phyloP scores from a whole-genome alignment of 768 basidiomycete genomes.

The Podaxis sp. region DNA sequence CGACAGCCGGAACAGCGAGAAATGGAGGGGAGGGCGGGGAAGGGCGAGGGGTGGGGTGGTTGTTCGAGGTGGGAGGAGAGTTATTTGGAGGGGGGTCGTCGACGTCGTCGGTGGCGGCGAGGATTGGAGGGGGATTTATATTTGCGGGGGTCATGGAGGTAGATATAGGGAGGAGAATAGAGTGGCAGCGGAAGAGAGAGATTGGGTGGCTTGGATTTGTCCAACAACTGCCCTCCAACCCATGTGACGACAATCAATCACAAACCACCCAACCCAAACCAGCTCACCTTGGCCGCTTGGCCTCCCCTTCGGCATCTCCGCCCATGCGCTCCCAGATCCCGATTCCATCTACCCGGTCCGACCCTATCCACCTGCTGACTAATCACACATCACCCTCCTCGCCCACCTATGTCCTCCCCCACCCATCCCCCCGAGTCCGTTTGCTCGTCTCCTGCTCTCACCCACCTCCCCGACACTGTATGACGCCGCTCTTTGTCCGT shows the following conservation, averaged over 20 bases:
- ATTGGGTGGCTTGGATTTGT: slow-evolving; percentile 14
- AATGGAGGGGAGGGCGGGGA: slow-evolving; percentile 11
- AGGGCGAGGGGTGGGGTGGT: not conserved
- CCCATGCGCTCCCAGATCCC: slow-evolving; percentile 16
- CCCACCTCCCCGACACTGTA: not conserved
- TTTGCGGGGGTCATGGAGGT: slow-evolving; percentile 16
- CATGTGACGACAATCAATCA: slow-evolving; percentile 18
- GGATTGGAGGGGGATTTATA: slow-evolving; percentile 7
- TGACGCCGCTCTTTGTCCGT: not conserved
- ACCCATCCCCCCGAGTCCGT: not conserved
- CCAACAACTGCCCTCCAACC: not conserved
- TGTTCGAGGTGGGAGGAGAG: not conserved
- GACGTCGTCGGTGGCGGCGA: slow-evolving; percentile 12
- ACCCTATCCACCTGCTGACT: slow-evolving; percentile 8
- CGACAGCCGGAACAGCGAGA: slow-evolving; percentile 11
- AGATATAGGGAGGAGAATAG: slow-evolving; percentile 23
- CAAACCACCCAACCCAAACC: slow-evolving; percentile 3
- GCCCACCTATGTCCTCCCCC: not conserved
- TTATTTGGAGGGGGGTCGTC: slow-evolving; percentile 8
- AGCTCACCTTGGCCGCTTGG: slow-evolving; percentile 1
- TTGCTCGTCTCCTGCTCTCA: not conserved
- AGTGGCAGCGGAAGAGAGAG: slow-evolving; percentile 11
- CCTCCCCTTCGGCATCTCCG: slow-evolving; percentile 6
- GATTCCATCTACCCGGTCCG: slow-evolving; percentile 19
- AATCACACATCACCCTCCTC: not conserved